phyloP scores from a whole-genome alignment of 371 early-diverging fungal genomes.

The Mortierella sp. region DNA sequence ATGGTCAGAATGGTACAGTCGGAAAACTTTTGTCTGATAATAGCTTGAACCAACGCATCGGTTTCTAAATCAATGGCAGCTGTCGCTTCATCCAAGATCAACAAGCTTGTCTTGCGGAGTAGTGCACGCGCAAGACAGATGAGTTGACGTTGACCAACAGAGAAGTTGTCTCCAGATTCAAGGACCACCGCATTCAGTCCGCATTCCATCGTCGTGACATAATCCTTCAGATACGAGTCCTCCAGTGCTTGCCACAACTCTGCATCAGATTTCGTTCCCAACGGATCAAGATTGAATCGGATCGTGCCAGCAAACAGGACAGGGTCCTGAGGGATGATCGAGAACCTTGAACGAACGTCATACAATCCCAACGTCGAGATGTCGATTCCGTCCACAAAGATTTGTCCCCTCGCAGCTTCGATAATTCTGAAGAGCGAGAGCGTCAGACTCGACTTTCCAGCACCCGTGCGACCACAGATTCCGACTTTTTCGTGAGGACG shows the following conservation, averaged over 20 bases:
- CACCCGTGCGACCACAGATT: slow-evolving; percentile 92
- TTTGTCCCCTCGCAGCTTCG: slow-evolving; percentile 81
- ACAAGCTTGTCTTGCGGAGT: slow-evolving; percentile 77
- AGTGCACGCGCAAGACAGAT: slow-evolving; percentile 70
- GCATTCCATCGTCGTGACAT: slow-evolving; percentile 68
- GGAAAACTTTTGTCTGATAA: slow-evolving; percentile 85
- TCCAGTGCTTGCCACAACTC: slow-evolving; percentile 88
- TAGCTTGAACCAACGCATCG: slow-evolving; percentile 62
- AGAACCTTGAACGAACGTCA: slow-evolving; percentile 81
- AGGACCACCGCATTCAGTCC: slow-evolving; percentile 77
- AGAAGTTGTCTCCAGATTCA: slow-evolving; percentile 88
- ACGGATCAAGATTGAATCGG: slow-evolving; percentile 85
- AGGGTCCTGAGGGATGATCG: slow-evolving; percentile 97
- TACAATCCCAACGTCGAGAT: slow-evolving; percentile 81
- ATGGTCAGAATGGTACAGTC: slow-evolving; percentile 92
- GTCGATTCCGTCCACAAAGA: slow-evolving; percentile 81
- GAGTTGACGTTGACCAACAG: slow-evolving; percentile 84
- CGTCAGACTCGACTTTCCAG: slow-evolving; percentile 90
- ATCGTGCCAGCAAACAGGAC: slow-evolving; percentile 83
- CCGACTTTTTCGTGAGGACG: slow-evolving; percentile 85
- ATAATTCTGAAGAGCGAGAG: slow-evolving; percentile 91
- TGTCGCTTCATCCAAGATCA: slow-evolving; percentile 94
- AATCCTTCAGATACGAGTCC: slow-evolving; percentile 75
- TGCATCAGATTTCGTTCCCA: slow-evolving; percentile 71
- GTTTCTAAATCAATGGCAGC: slow-evolving; percentile 90